Conservation (phyloP, 148 eudicot genomes). For the Chenopodium berlandieri region DNA sequence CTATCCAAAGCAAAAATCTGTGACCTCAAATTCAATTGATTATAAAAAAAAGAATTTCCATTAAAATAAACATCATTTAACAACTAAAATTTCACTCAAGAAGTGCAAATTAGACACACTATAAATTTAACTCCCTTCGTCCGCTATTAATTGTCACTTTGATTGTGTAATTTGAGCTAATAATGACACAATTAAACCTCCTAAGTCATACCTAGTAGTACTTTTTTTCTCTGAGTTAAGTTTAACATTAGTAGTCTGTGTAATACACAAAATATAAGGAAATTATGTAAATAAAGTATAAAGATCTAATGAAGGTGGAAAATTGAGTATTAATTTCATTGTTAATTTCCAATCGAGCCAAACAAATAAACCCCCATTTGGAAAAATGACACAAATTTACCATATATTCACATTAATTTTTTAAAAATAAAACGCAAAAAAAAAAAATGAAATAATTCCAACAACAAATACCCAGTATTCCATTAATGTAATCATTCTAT, state of each 20-base stretch:
- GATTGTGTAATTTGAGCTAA: no score
- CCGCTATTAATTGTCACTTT: no score
- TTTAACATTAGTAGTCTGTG: no score
- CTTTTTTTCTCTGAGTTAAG: no score
- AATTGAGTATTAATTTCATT: neutral
- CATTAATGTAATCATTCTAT: neutral
- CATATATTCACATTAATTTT: neutral
- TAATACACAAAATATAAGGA: no score
- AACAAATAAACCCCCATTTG: neutral
- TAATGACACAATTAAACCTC: no score
- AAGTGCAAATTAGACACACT: neutral
- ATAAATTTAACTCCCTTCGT: neutral
- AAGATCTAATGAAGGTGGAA: neutral
- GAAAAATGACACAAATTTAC: constrained; percentile 16
- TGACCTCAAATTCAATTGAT: neutral
- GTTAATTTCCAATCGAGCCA: neutral
- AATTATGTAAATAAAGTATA: no score
- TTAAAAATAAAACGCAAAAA: neutral
- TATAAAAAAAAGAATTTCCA: neutral
- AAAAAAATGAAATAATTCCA: neutral
- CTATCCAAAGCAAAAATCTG: neutral
- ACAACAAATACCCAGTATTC: neutral
- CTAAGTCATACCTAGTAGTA: no score
- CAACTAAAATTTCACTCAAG: neutral
- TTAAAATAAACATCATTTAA: neutral